These are phyloP conservation scores for Corynascus novoguineensis DNA, from an alignment of 495 filamentous ascomycete species.

Conservation along the genomic window DNA sequence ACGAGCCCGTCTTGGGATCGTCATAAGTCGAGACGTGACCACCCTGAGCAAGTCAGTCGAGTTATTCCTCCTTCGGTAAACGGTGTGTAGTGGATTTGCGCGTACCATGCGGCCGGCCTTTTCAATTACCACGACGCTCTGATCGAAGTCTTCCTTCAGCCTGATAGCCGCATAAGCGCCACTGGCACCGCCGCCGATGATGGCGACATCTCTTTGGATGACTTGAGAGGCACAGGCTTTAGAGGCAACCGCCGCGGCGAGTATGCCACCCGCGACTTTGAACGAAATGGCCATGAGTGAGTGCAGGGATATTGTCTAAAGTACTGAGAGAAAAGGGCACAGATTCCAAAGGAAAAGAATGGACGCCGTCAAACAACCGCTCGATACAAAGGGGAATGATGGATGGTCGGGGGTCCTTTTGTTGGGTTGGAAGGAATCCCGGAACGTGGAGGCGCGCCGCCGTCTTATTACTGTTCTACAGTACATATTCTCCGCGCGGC, in stretches of 20 bases:
- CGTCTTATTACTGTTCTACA: background rate
- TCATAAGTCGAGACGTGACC: constrained; percentile 42
- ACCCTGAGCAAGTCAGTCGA: constrained; percentile 28
- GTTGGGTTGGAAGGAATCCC: too few relatives aligned
- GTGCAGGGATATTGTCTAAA: background rate
- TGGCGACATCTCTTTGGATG: constrained; percentile 28
- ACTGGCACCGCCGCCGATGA: constrained; percentile 47
- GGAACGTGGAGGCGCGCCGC: background rate
- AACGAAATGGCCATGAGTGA: background rate
- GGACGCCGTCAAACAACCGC: constrained; percentile 3
- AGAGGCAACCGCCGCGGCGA: background rate
- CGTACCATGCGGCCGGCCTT: constrained; percentile 35
- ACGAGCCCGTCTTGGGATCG: constrained; percentile 29
- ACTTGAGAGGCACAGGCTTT: background rate
- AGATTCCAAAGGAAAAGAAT: background rate
- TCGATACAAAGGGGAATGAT: too few relatives aligned
- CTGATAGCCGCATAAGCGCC: constrained; percentile 45
- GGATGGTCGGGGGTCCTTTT: background rate
- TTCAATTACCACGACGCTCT: constrained; percentile 41
- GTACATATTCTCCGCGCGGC: too few relatives aligned
- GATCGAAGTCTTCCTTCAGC: constrained; percentile 39
- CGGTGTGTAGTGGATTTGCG: background rate
- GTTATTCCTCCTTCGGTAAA: too few relatives aligned
- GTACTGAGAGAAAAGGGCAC: background rate
- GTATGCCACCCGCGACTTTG: background rate